These are phyloP conservation scores for Penicillium sp. DNA, from an alignment of 2,329 filamentous ascomycete species.

Conservation along the genomic window DNA sequence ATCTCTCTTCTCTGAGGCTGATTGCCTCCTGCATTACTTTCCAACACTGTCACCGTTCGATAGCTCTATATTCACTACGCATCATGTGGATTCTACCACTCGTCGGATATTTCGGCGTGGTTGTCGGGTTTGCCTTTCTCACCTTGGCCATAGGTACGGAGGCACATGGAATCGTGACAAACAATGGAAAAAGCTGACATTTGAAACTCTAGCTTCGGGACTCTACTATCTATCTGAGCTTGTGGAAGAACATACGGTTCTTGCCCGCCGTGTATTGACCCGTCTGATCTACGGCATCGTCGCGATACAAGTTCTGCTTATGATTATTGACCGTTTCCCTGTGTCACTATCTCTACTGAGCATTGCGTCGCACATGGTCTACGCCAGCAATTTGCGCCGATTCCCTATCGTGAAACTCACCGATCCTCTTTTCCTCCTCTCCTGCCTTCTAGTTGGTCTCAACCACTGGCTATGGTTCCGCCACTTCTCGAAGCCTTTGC, in stretches of 20 bases:
- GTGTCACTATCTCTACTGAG: conserved; percentile 71
- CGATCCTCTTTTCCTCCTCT: conserved; percentile 81
- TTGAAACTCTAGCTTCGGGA: conserved; percentile 69
- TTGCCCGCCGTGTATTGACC: conserved; percentile 82
- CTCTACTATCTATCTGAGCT: conserved; percentile 98
- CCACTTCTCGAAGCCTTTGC: conserved; percentile 73
- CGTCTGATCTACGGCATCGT: conserved; percentile 83
- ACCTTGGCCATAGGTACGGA: conserved; percentile 82
- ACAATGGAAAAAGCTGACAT: conserved; percentile 12
- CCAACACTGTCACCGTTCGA: conserved; percentile 27
- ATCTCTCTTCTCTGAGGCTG: not conserved
- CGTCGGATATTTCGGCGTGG: conserved; percentile 81
- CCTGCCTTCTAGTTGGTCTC: conserved; percentile 77
- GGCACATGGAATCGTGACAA: not conserved
- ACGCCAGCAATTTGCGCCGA: conserved; percentile 78
- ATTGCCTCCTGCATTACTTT: conserved; percentile 1
- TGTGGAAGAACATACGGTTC: conserved; percentile 94
- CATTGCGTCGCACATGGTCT: conserved; percentile 77
- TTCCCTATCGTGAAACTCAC: conserved; percentile 79
- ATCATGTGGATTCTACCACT: conserved; percentile 93
- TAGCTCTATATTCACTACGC: not conserved
- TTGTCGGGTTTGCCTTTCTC: conserved; percentile 88
- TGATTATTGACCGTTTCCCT: conserved; percentile 82
- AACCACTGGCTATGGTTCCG: conserved; percentile 98
- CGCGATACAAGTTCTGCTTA: conserved; percentile 69